These are phyloP conservation scores for Panaeolus papilionaceus DNA, from an alignment of 768 basidiomycete species.

Conservation along the genomic window DNA sequence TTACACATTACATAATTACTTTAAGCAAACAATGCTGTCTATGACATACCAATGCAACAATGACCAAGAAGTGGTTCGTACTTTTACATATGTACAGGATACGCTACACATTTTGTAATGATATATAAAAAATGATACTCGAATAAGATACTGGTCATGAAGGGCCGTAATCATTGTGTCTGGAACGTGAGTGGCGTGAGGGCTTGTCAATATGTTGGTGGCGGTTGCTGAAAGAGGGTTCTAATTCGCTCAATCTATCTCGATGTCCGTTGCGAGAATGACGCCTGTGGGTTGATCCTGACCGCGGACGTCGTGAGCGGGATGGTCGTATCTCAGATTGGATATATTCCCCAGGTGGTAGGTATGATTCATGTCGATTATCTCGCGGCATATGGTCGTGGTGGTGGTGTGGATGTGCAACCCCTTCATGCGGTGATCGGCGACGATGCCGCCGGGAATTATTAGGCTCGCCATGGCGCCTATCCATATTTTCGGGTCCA, in stretches of 20 bases:
- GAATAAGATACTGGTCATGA: constrained; percentile 9
- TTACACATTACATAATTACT: constrained; percentile 1
- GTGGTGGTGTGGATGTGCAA: not conserved
- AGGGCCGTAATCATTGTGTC: constrained; percentile 4
- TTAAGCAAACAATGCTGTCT: no score
- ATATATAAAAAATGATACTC: not conserved
- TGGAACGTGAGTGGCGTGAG: constrained; percentile 1
- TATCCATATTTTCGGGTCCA: not conserved
- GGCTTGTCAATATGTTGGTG: not conserved
- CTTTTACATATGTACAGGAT: not conserved
- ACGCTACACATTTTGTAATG: not conserved
- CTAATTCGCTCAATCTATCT: not conserved
- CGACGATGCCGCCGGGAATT: constrained; percentile 5
- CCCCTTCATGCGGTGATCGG: not conserved
- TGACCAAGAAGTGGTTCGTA: not conserved
- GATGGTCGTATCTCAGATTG: not conserved
- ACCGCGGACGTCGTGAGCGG: not conserved
- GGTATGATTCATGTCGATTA: not conserved
- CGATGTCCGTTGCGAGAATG: constrained; percentile 1
- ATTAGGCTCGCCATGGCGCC: constrained; percentile 4
- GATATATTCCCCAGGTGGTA: not conserved
- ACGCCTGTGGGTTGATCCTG: not conserved
- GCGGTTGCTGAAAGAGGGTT: not conserved
- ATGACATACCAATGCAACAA: no score
- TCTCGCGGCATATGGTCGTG: not conserved